Conservation (phyloP, 305 asterid genomes). For the Coffea humblotiana region DNA sequence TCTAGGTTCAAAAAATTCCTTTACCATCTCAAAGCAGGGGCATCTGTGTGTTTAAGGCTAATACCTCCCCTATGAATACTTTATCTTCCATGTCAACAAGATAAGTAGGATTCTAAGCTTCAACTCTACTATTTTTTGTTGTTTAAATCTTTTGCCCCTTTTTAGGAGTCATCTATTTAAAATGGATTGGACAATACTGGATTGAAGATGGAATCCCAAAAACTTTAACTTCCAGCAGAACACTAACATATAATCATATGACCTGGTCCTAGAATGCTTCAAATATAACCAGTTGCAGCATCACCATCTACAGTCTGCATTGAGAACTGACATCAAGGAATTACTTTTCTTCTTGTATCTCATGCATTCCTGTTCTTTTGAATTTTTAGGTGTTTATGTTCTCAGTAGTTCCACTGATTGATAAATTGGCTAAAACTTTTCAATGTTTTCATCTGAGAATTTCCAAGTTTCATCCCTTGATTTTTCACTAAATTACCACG, state of each 20-base stretch:
- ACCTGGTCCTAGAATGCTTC: not conserved
- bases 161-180: not conserved
- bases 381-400: not conserved
- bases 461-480: not conserved
- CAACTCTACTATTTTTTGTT: too few species aligned
- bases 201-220: not conserved
- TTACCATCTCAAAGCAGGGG: not conserved
- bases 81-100: not conserved
- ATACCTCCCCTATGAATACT: too few species aligned
- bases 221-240: not conserved
- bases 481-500: not conserved
- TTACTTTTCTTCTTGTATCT: not conserved
- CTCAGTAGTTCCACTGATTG: not conserved
- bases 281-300: not conserved
- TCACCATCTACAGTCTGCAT: not conserved
- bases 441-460: not conserved
- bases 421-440: not conserved
- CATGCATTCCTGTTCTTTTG: not conserved
- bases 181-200: not conserved
- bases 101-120: not conserved
- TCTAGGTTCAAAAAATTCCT: not conserved
- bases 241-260: not conserved
- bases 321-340: not conserved
- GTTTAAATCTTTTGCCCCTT: not conserved
- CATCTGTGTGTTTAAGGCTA: not conserved